These are phyloP conservation scores for Penicillium verhagenii DNA, from an alignment of 495 filamentous ascomycete genomes.

Conservation along the genomic window DNA sequence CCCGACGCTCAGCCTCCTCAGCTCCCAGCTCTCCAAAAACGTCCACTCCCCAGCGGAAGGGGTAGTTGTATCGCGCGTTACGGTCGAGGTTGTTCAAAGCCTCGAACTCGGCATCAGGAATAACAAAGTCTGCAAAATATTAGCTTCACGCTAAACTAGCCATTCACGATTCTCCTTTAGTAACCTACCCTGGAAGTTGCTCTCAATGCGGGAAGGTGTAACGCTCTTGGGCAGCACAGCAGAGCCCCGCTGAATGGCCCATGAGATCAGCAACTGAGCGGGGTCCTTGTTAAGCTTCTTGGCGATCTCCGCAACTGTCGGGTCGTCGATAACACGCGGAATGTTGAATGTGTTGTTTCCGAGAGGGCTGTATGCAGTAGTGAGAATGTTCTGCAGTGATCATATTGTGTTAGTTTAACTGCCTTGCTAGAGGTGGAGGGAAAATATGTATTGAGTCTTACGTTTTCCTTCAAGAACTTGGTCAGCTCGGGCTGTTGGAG, in stretches of 20 bases:
- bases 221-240: conserved; percentile 62
- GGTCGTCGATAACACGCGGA: conserved; percentile 57
- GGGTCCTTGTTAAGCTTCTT: conserved; percentile 69
- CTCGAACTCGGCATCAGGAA: conserved; percentile 45
- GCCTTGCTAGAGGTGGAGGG: not conserved
- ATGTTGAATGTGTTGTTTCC: conserved; percentile 51
- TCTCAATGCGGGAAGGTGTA: conserved; percentile 54
- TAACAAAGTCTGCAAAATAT: conserved; percentile 40
- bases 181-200: conserved; percentile 50
- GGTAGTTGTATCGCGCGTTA: conserved; percentile 51
- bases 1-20: conserved; percentile 43
- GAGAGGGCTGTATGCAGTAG: conserved; percentile 54
- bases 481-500: conserved; percentile 67
- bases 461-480: conserved; percentile 30
- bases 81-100: conserved; percentile 46
- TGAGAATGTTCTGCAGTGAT: conserved; percentile 39
- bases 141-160: not conserved
- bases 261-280: conserved; percentile 71
- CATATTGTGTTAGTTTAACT: not conserved
- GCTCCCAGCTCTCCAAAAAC: conserved; percentile 49
- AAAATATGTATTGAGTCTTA: not conserved
- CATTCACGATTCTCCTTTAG: not conserved
- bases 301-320: conserved; percentile 55
- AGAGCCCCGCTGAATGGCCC: conserved; percentile 75
- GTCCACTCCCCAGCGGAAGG: conserved; percentile 50